Percentiles rank a stretch among this genome's conserved stretches.
phyloP scores from a whole-genome alignment of 2,329 filamentous ascomycete genomes.

The Lasiodiplodia theobromae region DNA sequence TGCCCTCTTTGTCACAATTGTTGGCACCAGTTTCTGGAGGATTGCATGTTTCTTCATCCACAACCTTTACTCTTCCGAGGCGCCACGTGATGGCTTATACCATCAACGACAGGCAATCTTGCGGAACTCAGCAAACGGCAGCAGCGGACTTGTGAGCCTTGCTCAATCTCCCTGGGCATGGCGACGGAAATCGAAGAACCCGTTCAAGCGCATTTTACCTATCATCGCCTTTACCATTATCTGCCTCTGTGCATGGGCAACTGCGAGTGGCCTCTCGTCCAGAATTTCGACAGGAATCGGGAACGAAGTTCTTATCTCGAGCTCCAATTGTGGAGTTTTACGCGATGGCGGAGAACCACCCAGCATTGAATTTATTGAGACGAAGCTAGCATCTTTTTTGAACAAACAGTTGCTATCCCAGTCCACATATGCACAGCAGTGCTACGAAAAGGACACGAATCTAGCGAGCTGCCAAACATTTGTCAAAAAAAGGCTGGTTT shows the following conservation, averaged over 20 bases:
- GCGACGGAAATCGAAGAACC: slow-evolving; percentile 25
- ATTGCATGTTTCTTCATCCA: slow-evolving; percentile 37
- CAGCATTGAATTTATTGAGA: too few relatives aligned
- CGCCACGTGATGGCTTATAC: slow-evolving; percentile 36
- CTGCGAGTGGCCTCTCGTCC: slow-evolving; percentile 28
- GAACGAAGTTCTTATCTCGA: slow-evolving; percentile 16
- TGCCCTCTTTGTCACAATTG: slow-evolving; percentile 42
- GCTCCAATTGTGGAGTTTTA: too few relatives aligned
- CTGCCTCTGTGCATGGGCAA: slow-evolving; percentile 8
- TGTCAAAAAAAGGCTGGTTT: slow-evolving; percentile 17
- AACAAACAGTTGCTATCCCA: too few relatives aligned
- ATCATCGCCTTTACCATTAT: background rate
- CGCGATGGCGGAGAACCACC: too few relatives aligned
- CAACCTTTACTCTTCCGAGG: slow-evolving; percentile 30
- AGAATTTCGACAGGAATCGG: slow-evolving; percentile 18
- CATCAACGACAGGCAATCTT: slow-evolving; percentile 34
- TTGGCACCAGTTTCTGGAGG: slow-evolving; percentile 36
- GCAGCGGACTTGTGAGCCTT: background rate
- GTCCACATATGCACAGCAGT: slow-evolving; percentile 9
- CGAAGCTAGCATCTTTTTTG: accelerated
- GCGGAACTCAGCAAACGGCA: slow-evolving; percentile 27
- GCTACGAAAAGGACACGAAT: slow-evolving; percentile 3
- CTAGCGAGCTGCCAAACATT: slow-evolving; percentile 21
- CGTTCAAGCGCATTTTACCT: slow-evolving; percentile 13
- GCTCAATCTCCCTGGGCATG: background rate